Evolutionary conservation across 2,329 filamentous ascomycete genomes (phyloP), one percentile per base, ranked within the genome.

Genomic region (Knufia fluminis): DNA sequence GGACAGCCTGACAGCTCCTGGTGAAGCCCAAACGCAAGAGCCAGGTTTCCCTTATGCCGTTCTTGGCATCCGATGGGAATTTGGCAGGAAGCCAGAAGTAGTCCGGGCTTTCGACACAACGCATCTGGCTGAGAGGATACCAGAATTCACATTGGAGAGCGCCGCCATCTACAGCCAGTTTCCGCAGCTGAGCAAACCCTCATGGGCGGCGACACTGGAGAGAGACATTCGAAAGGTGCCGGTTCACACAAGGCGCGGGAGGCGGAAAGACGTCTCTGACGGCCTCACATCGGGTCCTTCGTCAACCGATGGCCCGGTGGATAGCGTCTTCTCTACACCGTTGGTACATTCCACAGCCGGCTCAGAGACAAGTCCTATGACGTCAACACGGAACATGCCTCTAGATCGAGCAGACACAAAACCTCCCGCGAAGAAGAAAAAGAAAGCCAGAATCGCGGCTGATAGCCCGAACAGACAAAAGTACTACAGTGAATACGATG

Each of bases 401-500:
- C 32, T 20, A 17, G 33, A 10, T 17, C 22, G 16, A 26, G 16
- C 26, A 24, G 49, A 42, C 17, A 46, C 42, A 22, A 33, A 32
- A 28, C 23, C 26, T 24, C 10, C 32, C 1, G 38, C 3, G 20
- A 49, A 41, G 39, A 26, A 31, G 35, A 52, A 59, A 51, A 56
- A 58, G 52, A 35, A 36, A 12, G 54, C 56, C 24, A 53, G 54
- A 14, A 52, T 57, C 24, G 22, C 38, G 22, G 39, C 54, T 22
- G 33, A 48, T 28, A 52, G 47, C 39, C 62, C 64, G 22, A 26
- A 48, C 22, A 50, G 53, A 8, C 23, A 44, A 22, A 45, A 38
- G 19, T 92, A 91, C 62, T 94, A 87, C 86, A 91, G 86, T 64
- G 87, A 94, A 64, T 92, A 91, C 64, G 87, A 94, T 57, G 70